Base-by-base conservation (phyloP, 306 rosid species). In the Trifolium dubium region DNA sequence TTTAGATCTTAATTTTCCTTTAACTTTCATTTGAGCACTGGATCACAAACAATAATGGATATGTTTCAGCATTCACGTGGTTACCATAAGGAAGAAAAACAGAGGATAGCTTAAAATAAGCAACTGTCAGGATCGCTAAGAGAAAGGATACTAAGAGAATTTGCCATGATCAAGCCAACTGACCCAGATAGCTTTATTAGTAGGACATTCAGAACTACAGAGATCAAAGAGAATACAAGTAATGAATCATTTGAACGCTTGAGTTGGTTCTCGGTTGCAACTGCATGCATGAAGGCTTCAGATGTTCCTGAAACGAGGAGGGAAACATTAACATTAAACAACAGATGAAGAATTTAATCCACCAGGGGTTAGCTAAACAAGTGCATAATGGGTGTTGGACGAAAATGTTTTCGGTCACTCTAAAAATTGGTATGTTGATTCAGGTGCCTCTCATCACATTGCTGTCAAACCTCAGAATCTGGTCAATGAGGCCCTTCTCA, bases 201-300 rank as follows among this genome's bases (percentile, higher is more conserved):
- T 51, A 86, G 54, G 72, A 89, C 87, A 72, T 94, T 91, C 76
- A 94, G 86, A 79, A 79, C 82, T 76, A 94, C 54, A 64, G 92
- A 87, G 79, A 94, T 88, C 71, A 89, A n/a, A 28, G 96, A 88
- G 84, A 94, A 91, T 61, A 84, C 64, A 63, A 92, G 84, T 77
- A 92, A 81, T 34, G 89, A 86, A 84, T 87, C 88, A 83, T 94
- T 94, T 71, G 96, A 89, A 64, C 79, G 89, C 83, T 87, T 85
- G 70, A 94, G 96, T 78, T 94, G 92, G 74, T 79, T 83, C 80
- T 91, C 96, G 10, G 86, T 83, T 70, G 95, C 96, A 79, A 91
- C 95, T n/a, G 98, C 97, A 62, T 94, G 96, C 69, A 94, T 82
- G 83, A 94, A 94, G 53, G 97, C 85, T 85, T 94, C 98, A 60